Evolutionary conservation across 2,329 filamentous ascomycete genomes (phyloP).

Genomic region (Claviceps paspali): DNA sequence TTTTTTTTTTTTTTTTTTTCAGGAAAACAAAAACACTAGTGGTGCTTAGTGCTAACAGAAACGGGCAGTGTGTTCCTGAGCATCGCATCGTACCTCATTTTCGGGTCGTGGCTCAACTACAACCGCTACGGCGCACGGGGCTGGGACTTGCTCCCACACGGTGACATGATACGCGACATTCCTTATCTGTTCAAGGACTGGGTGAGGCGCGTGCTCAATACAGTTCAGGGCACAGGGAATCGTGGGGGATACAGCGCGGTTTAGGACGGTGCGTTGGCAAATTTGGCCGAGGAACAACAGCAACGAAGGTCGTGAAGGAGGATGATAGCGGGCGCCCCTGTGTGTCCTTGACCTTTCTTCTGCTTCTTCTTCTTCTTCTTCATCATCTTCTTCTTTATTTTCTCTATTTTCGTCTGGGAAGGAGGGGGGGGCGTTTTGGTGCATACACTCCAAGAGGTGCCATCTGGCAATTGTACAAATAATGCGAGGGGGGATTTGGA

Average conservation of each 20-base stretch:
- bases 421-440: too few species aligned
- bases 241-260: conserved; percentile 93
- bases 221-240: conserved; percentile 67
- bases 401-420: too few species aligned
- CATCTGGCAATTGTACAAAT: too few species aligned
- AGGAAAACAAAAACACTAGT: too few species aligned
- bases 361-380: too few species aligned
- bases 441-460: too few species aligned
- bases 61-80: conserved; percentile 60
- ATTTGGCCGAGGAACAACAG: neutral
- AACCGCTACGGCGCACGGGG: conserved; percentile 89
- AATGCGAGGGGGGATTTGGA: too few species aligned
- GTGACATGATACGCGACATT: conserved; percentile 79
- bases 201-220: conserved; percentile 62
- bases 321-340: neutral
- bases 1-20: too few species aligned
- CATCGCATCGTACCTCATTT: conserved; percentile 83
- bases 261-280: conserved; percentile 23
- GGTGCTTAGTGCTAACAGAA: conserved; percentile 1
- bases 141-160: conserved; percentile 88
- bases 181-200: conserved; percentile 90
- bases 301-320: neutral
- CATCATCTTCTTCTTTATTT: too few species aligned
- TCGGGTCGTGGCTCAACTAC: conserved; percentile 98
- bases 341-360: too few species aligned